phyloP scores from a whole-genome alignment of 305 asterid genomes.

The Stenogyne calaminthoides region DNA sequence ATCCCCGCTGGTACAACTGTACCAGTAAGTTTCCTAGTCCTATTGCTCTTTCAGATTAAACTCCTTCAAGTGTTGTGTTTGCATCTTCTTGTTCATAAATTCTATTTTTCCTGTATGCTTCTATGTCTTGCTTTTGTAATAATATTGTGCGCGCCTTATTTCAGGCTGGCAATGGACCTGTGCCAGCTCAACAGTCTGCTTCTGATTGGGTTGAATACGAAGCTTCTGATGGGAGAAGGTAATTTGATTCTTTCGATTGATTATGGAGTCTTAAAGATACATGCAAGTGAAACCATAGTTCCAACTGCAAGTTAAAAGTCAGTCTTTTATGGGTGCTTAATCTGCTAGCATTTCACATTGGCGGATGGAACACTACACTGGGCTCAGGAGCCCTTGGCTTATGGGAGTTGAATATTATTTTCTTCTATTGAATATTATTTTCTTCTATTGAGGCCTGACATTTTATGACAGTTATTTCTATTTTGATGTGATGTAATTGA shows the following conservation, averaged over 20 bases:
- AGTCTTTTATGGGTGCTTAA: conserved; percentile 15
- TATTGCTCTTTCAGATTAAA: conserved; percentile 19
- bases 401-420: conserved; percentile 21
- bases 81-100: conserved; percentile 2
- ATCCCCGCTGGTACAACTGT: conserved; percentile 43
- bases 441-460: conserved; percentile 7
- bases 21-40: conserved; percentile 45
- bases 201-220: conserved; percentile 96
- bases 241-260: conserved; percentile 21
- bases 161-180: conserved; percentile 51
- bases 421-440: conserved; percentile 13
- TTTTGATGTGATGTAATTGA: conserved; percentile 17
- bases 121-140: neutral
- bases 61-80: conserved; percentile 15
- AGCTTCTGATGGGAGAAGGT: conserved; percentile 96
- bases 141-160: conserved; percentile 22
- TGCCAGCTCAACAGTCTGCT: conserved; percentile 54
- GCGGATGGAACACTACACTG: conserved; percentile 10
- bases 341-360: conserved; percentile 29
- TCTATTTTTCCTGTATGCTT: conserved; percentile 8
- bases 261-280: conserved; percentile 16
- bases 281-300: conserved; percentile 5
- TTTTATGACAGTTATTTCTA: conserved; percentile 1
- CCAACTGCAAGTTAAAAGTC: conserved; percentile 12
- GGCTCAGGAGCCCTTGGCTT: conserved; percentile 16